These are phyloP conservation scores for Talaromyces borbonicus DNA, from an alignment of 495 filamentous ascomycete genomes.

Conservation along the genomic window DNA sequence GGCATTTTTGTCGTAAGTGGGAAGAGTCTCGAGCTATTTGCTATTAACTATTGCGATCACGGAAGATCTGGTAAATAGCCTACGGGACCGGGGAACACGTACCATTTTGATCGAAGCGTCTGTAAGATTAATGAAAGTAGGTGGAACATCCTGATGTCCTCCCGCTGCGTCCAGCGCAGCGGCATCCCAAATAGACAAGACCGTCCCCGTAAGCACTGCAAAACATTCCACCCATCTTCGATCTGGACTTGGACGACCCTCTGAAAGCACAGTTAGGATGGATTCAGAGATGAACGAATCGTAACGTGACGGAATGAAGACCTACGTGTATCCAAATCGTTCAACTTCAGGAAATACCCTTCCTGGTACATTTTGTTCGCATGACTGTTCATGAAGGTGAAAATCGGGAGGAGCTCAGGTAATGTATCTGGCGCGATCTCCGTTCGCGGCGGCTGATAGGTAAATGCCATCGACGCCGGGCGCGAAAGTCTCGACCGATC, in stretches of 20 bases:
- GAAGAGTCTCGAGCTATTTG: conserved; percentile 75
- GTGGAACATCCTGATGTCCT: conserved; percentile 73
- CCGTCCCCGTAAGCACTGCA: conserved; percentile 89
- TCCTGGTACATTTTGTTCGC: conserved; percentile 95
- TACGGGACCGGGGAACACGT: conserved; percentile 12
- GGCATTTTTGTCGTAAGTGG: conserved; percentile 64
- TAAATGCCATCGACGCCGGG: conserved; percentile 57
- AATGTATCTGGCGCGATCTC: conserved; percentile 75
- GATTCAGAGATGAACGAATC: not conserved
- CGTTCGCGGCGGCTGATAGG: conserved; percentile 82
- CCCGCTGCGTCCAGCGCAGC: conserved; percentile 82
- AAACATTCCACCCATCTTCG: conserved; percentile 95
- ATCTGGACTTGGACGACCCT: conserved; percentile 75
- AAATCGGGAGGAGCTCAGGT: conserved; percentile 88
- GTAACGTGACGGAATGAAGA: no score
- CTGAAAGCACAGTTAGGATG: conserved; percentile 34
- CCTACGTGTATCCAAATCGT: conserved; percentile 84
- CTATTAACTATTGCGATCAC: not conserved
- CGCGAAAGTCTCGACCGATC: conserved; percentile 36
- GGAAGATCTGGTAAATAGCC: not conserved
- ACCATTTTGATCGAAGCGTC: conserved; percentile 98
- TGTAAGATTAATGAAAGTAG: conserved; percentile 93
- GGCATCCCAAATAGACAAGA: conserved; percentile 93
- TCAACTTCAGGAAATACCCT: conserved; percentile 92
- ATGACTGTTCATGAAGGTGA: conserved; percentile 89